Conservation (phyloP, 345 rosid genomes). For the Sonneratia caseolaris region DNA sequence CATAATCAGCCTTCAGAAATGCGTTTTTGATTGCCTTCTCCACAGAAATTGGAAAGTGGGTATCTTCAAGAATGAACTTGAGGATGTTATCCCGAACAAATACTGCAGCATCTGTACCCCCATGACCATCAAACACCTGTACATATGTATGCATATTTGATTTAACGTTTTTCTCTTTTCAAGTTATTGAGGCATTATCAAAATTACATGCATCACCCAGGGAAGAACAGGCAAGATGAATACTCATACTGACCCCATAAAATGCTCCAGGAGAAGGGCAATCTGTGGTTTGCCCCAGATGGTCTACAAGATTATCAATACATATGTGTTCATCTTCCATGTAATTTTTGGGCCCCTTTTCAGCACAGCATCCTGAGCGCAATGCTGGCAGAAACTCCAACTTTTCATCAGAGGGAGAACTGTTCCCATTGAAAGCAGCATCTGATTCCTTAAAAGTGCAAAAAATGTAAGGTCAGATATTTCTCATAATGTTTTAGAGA, state of each 20-base stretch:
- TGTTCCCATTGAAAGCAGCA: conserved; percentile 37
- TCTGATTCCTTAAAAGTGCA: conserved; percentile 47
- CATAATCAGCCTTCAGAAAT: conserved; percentile 76
- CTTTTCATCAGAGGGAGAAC: conserved; percentile 44
- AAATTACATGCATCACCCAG: not conserved
- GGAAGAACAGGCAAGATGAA: not conserved
- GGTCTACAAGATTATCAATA: conserved; percentile 66
- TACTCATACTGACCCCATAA: conserved; percentile 62
- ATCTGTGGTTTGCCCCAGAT: conserved; percentile 33
- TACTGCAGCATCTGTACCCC: conserved; percentile 86
- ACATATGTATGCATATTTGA: not conserved
- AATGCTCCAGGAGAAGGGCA: conserved; percentile 74
- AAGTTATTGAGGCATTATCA: not conserved
- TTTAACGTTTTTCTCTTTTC: not conserved
- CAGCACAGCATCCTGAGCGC: conserved; percentile 92
- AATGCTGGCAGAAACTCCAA: conserved; percentile 46
- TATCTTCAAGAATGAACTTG: conserved; percentile 66
- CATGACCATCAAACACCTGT: conserved; percentile 98
- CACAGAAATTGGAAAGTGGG: conserved; percentile 64
- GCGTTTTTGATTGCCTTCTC: conserved; percentile 77
- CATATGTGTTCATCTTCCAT: conserved; percentile 98
- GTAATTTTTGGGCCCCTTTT: conserved; percentile 71
- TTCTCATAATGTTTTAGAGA: not conserved
- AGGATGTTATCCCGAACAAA: conserved; percentile 69
- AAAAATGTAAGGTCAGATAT: conserved; percentile 7